Conservation (phyloP, 2,329 filamentous ascomycete genomes). For the Pseudocercospora pini-densiflorae region DNA sequence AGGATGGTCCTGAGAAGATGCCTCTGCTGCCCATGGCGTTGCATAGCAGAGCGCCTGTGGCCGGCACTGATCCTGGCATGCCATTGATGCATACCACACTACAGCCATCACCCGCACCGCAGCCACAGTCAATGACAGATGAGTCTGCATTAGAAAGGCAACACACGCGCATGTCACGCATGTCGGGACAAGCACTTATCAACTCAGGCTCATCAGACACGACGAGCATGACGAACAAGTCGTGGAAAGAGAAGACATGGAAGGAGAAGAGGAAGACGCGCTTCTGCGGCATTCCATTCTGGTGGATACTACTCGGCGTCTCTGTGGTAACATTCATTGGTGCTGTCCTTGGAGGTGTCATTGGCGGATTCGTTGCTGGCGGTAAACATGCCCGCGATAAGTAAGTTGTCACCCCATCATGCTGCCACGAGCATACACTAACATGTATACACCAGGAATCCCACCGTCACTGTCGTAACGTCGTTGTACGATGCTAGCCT, state of each 20-base stretch:
- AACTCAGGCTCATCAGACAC: constrained; percentile 10
- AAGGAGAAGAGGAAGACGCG: constrained; percentile 44
- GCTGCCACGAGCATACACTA: not conserved
- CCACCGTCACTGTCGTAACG: constrained; percentile 30
- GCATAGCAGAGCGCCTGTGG: constrained; percentile 40
- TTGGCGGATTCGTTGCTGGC: constrained; percentile 41
- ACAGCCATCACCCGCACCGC: constrained; percentile 36
- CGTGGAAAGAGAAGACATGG: constrained; percentile 44
- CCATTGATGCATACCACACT: constrained; percentile 40
- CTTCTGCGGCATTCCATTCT: constrained; percentile 42
- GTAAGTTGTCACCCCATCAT: constrained; percentile 25
- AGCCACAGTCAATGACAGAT: constrained; percentile 42
- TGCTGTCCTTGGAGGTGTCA: constrained; percentile 39
- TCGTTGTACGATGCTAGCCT: constrained; percentile 41
- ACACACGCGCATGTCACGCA: constrained; percentile 14
- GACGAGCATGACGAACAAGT: constrained; percentile 30
- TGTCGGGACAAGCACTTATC: constrained; percentile 14
- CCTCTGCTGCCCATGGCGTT: constrained; percentile 44
- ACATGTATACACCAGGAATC: constrained; percentile 17
- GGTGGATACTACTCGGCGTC: constrained; percentile 39
- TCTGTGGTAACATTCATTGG: constrained; percentile 39
- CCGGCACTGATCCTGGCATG: constrained; percentile 40
- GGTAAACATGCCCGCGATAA: constrained; percentile 28
- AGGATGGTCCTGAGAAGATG: constrained; percentile 65
- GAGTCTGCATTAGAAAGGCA: constrained; percentile 31